Conservation (phyloP, 1,284 basidiomycete genomes). For the Pseudozyma flocculosa region DNA sequence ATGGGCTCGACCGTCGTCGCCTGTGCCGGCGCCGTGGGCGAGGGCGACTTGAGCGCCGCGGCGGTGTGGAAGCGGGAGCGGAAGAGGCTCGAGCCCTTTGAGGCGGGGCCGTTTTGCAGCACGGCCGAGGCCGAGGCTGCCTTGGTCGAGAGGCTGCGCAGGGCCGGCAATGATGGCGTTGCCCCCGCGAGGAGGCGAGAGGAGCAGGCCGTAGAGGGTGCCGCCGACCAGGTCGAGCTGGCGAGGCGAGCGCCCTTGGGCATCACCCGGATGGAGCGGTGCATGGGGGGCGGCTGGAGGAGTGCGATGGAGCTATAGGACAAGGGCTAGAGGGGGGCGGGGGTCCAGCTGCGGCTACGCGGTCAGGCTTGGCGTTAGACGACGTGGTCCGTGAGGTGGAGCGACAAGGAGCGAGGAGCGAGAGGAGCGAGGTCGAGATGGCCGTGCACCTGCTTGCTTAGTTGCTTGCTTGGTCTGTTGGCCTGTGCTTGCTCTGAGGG, state of each 20-base stretch:
- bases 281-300: neutral
- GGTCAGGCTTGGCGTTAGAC: too few species aligned
- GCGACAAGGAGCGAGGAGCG: too few species aligned
- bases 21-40: conserved; percentile 25
- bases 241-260: neutral
- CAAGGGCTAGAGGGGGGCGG: too few species aligned
- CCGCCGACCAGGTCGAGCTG: neutral
- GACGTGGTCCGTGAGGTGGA: too few species aligned
- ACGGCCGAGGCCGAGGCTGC: neutral
- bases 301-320: too few species aligned
- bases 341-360: too few species aligned
- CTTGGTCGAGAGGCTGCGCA: neutral
- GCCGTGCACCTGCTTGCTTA: too few species aligned
- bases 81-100: conserved; percentile 21
- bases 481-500: too few species aligned
- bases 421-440: too few species aligned
- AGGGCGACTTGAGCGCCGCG: conserved; percentile 22
- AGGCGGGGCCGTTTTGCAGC: conserved; percentile 14
- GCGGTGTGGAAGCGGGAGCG: conserved; percentile 33
- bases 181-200: neutral
- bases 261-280: neutral
- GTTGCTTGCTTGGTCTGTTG: too few species aligned
- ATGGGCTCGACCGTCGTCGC: conserved; percentile 39
- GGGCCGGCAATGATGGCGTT: neutral
- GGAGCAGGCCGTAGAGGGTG: conserved; percentile 1